Percentiles rank a stretch among this genome's conserved stretches.
Evolutionary conservation across 2,329 filamentous ascomycete genomes (phyloP).

Genomic region (Septoria petroselini): DNA sequence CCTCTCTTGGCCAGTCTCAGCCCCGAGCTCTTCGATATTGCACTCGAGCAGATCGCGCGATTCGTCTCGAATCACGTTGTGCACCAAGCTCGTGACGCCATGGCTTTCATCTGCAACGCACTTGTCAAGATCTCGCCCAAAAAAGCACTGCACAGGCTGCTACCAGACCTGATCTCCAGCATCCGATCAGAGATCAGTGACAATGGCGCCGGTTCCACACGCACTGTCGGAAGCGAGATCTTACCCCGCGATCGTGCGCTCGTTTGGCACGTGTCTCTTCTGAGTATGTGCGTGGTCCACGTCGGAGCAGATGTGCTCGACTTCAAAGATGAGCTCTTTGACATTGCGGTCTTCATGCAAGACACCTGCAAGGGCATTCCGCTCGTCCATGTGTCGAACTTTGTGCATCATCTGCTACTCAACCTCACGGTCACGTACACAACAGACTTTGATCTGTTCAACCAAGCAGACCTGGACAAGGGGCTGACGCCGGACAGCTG

Average conservation of each 20-base stretch:
- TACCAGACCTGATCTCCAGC: conserved; percentile 84
- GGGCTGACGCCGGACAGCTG: conserved; percentile 78
- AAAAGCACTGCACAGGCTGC: conserved; percentile 84
- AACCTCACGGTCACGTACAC: conserved; percentile 95
- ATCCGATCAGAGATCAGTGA: conserved; percentile 97
- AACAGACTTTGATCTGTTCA: conserved; percentile 82
- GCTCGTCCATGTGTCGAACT: conserved; percentile 95
- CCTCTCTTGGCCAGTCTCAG: conserved; percentile 88
- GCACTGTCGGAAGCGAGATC: conserved; percentile 90
- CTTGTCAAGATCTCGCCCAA: conserved; percentile 93
- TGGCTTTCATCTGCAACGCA: conserved; percentile 97
- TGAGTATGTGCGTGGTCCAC: conserved; percentile 97
- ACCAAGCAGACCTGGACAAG: conserved; percentile 66
- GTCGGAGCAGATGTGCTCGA: conserved; percentile 85
- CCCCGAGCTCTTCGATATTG: conserved; percentile 87
- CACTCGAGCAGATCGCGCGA: conserved; percentile 83
- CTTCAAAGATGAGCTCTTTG: conserved; percentile 84
- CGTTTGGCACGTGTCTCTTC: conserved; percentile 94
- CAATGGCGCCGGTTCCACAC: conserved; percentile 90
- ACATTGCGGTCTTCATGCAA: conserved; percentile 94
- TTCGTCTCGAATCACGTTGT: conserved; percentile 95
- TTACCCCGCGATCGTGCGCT: conserved; percentile 86
- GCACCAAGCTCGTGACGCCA: conserved; percentile 92
- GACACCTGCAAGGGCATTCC: conserved; percentile 89
- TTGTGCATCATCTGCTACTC: conserved; percentile 90